Evolutionary conservation across 2,329 filamentous ascomycete genomes (phyloP).

Genomic region (Penicillium sp.): DNA sequence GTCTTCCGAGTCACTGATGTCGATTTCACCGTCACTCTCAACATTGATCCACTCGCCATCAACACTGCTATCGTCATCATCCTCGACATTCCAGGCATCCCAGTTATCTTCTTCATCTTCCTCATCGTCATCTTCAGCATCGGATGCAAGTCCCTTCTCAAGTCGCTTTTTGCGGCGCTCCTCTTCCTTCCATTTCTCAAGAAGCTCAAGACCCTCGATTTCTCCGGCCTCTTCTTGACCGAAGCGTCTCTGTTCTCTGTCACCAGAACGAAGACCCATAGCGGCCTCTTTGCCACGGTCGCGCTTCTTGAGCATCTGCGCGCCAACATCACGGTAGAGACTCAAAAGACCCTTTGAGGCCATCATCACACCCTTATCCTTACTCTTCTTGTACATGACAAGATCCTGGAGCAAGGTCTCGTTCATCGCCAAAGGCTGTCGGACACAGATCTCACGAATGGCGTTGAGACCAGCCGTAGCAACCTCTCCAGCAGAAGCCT

Average conservation of each 20-base stretch:
- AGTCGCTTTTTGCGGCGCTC: slow-evolving; percentile 72
- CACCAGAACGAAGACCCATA: slow-evolving; percentile 74
- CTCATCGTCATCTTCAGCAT: slow-evolving; percentile 62
- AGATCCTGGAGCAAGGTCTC: slow-evolving; percentile 95
- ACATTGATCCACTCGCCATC: slow-evolving; percentile 95
- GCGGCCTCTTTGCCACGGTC: slow-evolving; percentile 90
- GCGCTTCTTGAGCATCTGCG: slow-evolving; percentile 83
- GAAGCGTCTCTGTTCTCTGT: slow-evolving; percentile 74
- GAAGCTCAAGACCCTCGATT: slow-evolving; percentile 88
- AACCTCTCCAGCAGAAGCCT: slow-evolving; percentile 87
- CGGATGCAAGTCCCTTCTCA: slow-evolving; percentile 66
- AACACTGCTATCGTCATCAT: slow-evolving; percentile 61
- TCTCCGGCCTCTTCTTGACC: slow-evolving; percentile 78
- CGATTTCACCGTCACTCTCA: slow-evolving; percentile 74
- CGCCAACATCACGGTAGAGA: slow-evolving; percentile 86
- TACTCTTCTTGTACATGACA: slow-evolving; percentile 93
- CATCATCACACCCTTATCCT: slow-evolving; percentile 99
- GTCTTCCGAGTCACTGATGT: slow-evolving; percentile 72
- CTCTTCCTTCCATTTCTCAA: slow-evolving; percentile 92
- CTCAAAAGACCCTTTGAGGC: slow-evolving; percentile 89
- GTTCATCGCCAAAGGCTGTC: slow-evolving; percentile 94
- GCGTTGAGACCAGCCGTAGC: slow-evolving; percentile 89
- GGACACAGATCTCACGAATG: slow-evolving; percentile 88
- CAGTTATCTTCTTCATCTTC: slow-evolving; percentile 61
- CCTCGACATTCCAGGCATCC: slow-evolving; percentile 64